Evolutionary conservation across 2,329 filamentous ascomycete species (phyloP), one percentile per base, ranked within the genome.

Genomic region (Sclerotinia trifoliorum): DNA sequence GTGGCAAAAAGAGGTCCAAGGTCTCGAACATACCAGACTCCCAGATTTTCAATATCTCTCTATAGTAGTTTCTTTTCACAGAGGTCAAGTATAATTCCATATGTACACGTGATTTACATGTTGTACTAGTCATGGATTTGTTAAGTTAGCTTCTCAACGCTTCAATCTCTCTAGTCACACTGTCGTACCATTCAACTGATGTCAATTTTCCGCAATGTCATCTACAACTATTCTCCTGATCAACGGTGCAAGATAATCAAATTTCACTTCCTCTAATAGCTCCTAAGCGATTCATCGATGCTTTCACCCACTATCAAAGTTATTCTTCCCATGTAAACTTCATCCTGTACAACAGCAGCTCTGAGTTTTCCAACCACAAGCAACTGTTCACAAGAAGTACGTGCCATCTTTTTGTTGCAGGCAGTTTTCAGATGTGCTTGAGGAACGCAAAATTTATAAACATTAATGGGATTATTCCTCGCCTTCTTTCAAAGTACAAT

Each of bases 191-290:
- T 24, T 51, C 2, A 19, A 7, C 1, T 26, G 17, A 39, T 10
- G 11, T 21, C 2, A 26, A 11, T 32, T 49, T 0, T 1, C 13
- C 5, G 29, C 2, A 7, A 35, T 7, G 11, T 5, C 21, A 0
- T 26, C 13, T 39, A 7, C 21, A 51, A 19, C 19, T 39, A 51
- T 19, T 49, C 4, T 21, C 5, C 24, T 49, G 1, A 15, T 49
- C 7, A 13, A 39, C 17, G 1, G n/a, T 24, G n/a, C 8, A 49
- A 49, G 29, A 24, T 15, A 24, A 24, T 10, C 19, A n/a, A 3
- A 19, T 35, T 26, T 13, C 7, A 24, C 29, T 51, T 51, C 21
- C 11, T 39, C 7, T 17, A 5, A 51, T 11, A 62, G n/a, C 3
- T 21, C 21, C 13, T 3, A 39, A 19, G 11, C 29, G 26, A 15